Evolutionary conservation across 2,329 filamentous ascomycete species (phyloP).

Genomic region (Aspergillus latus): DNA sequence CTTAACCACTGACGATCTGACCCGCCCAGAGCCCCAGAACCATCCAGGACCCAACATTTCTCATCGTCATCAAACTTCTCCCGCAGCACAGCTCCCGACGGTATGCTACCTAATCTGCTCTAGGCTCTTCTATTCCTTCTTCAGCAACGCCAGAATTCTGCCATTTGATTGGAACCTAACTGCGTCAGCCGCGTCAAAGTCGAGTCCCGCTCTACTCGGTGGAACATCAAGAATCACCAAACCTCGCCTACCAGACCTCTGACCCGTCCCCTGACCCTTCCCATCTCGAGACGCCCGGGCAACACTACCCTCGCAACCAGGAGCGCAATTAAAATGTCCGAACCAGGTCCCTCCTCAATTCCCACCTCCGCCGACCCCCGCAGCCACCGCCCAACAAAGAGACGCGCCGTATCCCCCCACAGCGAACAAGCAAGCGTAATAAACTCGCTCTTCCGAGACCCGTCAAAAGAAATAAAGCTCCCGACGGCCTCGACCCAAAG

Average conservation of each 20-base stretch:
- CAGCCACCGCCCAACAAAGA: constrained; percentile 79
- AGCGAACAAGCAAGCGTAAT: constrained; percentile 73
- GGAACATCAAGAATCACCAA: no score
- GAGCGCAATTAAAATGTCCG: constrained; percentile 64
- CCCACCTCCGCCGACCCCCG: constrained; percentile 83
- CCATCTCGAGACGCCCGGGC: no score
- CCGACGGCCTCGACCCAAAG: constrained; percentile 51
- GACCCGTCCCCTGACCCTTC: no score
- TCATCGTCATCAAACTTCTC: neutral
- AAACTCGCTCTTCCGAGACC: constrained; percentile 80
- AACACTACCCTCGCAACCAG: no score
- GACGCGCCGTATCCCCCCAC: constrained; percentile 73
- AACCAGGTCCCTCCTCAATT: constrained; percentile 80
- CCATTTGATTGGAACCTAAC: no score
- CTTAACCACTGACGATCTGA: constrained; percentile 1
- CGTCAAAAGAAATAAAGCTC: constrained; percentile 67
- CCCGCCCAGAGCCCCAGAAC: constrained; percentile 6
- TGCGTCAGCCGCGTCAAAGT: no score
- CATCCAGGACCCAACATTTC: constrained; percentile 7
- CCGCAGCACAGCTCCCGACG: neutral
- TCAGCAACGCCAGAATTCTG: no score
- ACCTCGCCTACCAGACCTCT: no score
- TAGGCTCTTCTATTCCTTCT: no score
- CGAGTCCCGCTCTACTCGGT: no score
- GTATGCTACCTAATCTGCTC: no score